phyloP scores from a whole-genome alignment of 2,329 filamentous ascomycete genomes.

The Aspergillus aculeatinus region DNA sequence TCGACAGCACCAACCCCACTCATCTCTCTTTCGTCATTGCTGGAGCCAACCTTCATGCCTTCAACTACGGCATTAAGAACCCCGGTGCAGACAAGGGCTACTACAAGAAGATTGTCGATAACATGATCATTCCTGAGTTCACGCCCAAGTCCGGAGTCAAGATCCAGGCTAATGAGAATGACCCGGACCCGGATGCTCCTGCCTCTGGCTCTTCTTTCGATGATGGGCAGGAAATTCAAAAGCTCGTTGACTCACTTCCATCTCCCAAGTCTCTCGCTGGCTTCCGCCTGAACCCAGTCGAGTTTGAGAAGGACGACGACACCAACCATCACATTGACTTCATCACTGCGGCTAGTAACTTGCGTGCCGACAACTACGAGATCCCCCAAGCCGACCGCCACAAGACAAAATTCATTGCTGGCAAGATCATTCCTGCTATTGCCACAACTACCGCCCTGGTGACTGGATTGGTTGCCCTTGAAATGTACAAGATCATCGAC shows the following conservation, averaged over 20 bases:
- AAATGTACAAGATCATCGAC: slow-evolving; percentile 95
- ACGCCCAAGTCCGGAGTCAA: slow-evolving; percentile 85
- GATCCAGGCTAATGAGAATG: slow-evolving; percentile 94
- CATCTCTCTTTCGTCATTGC: slow-evolving; percentile 87
- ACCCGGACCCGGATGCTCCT: slow-evolving; percentile 83
- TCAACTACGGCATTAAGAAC: slow-evolving; percentile 96
- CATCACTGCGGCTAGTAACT: slow-evolving; percentile 94
- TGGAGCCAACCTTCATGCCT: slow-evolving; percentile 88
- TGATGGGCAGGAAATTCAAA: slow-evolving; percentile 73
- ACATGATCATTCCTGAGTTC: slow-evolving; percentile 96
- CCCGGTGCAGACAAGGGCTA: slow-evolving; percentile 68
- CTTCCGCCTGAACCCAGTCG: slow-evolving; percentile 86
- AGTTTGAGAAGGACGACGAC: slow-evolving; percentile 99
- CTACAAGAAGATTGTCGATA: slow-evolving; percentile 77
- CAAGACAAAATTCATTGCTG: slow-evolving; percentile 99
- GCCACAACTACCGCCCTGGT: slow-evolving; percentile 95
- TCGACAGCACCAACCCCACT: slow-evolving; percentile 78
- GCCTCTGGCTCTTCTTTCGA: slow-evolving; percentile 56
- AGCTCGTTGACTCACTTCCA: slow-evolving; percentile 71
- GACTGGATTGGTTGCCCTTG: slow-evolving; percentile 86
- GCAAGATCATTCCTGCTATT: slow-evolving; percentile 98
- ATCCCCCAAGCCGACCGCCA: slow-evolving; percentile 89
- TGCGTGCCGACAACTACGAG: slow-evolving; percentile 97
- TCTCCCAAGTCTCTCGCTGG: slow-evolving; percentile 76
- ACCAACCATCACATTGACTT: slow-evolving; percentile 98